These are phyloP conservation scores for Suhomyces prunicola DNA, from an alignment of 805 yeast species.

Conservation along the genomic window DNA sequence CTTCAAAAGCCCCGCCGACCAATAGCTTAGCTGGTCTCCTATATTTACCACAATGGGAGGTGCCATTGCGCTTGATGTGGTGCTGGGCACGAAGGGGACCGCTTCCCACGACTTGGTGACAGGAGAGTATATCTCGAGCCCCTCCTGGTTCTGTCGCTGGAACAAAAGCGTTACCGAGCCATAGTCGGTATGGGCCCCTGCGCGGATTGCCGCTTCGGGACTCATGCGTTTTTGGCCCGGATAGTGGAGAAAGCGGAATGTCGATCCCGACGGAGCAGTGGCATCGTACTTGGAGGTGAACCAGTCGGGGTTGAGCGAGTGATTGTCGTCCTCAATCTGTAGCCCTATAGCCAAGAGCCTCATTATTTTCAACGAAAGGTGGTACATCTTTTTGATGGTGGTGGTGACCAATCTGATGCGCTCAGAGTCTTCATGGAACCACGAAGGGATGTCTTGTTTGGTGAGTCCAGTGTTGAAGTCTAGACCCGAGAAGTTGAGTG, in stretches of 20 bases:
- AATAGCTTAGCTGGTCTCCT: conserved; percentile 72
- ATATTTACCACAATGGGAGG: conserved; percentile 80
- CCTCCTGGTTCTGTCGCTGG: conserved; percentile 69
- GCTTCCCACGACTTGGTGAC: conserved; percentile 57
- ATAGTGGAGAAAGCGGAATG: conserved; percentile 68
- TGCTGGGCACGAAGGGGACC: conserved; percentile 54
- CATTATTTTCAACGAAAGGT: conserved; percentile 49
- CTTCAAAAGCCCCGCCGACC: conserved; percentile 76
- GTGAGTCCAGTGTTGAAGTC: conserved; percentile 47
- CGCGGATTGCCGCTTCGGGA: conserved; percentile 58
- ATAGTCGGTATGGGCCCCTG: conserved; percentile 87
- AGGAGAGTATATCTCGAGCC: conserved; percentile 63
- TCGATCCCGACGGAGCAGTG: conserved; percentile 53
- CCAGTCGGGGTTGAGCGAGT: conserved; percentile 48
- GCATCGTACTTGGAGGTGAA: conserved; percentile 59
- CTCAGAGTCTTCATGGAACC: conserved; percentile 41
- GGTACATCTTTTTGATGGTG: conserved; percentile 43
- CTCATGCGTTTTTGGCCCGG: conserved; percentile 53
- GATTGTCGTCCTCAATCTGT: conserved; percentile 48
- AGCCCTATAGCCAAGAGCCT: conserved; percentile 60
- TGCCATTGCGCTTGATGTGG: conserved; percentile 26
- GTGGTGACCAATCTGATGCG: conserved; percentile 40
- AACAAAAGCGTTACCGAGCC: conserved; percentile 72
- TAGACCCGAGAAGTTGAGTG: conserved; percentile 62
- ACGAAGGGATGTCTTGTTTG: conserved; percentile 45